Evolutionary conservation across 2,329 filamentous ascomycete species (phyloP).

Genomic region (Chlorencoelia australis): DNA sequence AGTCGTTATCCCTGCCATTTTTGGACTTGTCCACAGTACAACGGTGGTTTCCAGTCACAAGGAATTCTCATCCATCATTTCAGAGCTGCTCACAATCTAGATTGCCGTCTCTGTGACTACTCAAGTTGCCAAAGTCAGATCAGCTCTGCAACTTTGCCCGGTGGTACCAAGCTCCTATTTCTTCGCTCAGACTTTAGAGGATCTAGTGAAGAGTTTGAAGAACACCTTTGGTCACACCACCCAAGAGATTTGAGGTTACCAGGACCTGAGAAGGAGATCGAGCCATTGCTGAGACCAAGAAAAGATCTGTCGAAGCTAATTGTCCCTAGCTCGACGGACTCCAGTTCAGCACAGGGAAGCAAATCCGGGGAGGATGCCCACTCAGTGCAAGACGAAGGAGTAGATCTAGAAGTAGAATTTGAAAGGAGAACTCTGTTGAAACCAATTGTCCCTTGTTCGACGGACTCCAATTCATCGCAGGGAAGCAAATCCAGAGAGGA

Average conservation of each 20-base stretch:
- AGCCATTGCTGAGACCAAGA: too few species aligned
- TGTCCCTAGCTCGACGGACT: too few species aligned
- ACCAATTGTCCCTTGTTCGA: too few species aligned
- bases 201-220: neutral
- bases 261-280: too few species aligned
- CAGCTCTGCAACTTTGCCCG: neutral
- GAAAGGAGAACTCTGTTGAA: too few species aligned
- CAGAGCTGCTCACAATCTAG: neutral
- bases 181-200: neutral
- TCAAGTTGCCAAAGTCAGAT: conserved; percentile 1
- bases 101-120: conserved; percentile 1
- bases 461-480: too few species aligned
- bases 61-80: neutral
- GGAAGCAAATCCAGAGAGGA: too few species aligned
- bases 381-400: too few species aligned
- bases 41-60: neutral
- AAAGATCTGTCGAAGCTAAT: too few species aligned
- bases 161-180: neutral
- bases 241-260: conserved; percentile 1
- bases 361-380: too few species aligned
- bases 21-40: neutral
- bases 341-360: too few species aligned
- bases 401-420: too few species aligned
- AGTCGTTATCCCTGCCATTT: conserved; percentile 1
- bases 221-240: neutral